Conservation (phyloP, 495 filamentous ascomycete genomes). For the Tuber aestivum region DNA sequence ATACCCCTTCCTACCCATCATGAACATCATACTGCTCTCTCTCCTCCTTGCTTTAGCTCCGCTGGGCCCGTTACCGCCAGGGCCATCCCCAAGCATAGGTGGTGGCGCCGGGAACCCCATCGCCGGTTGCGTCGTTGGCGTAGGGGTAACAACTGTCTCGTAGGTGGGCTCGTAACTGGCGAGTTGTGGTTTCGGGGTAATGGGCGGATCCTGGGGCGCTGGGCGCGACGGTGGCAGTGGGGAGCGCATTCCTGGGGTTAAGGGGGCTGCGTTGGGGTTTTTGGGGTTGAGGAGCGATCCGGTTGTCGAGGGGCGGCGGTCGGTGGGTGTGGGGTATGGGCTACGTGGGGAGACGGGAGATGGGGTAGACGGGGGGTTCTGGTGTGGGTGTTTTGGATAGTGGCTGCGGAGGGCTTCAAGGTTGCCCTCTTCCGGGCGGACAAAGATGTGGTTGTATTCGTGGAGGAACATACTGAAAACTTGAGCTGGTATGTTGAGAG, state of each 20-base stretch:
- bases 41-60: slow-evolving; percentile 51
- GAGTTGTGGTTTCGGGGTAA: slow-evolving; percentile 31
- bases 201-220: slow-evolving; percentile 32
- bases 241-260: slow-evolving; percentile 29
- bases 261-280: slow-evolving; percentile 10
- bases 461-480: slow-evolving; percentile 91
- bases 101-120: slow-evolving; percentile 24
- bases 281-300: slow-evolving; percentile 4
- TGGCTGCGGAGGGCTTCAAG: slow-evolving; percentile 9
- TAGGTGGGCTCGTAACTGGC: slow-evolving; percentile 34
- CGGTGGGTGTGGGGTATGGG: slow-evolving; percentile 15
- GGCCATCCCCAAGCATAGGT: slow-evolving; percentile 4
- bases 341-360: slow-evolving; percentile 20
- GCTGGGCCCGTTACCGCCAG: slow-evolving; percentile 12
- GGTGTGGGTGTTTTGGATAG: slow-evolving; percentile 2
- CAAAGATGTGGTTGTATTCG: slow-evolving; percentile 82
- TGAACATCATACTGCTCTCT: slow-evolving; percentile 58
- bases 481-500: slow-evolving; percentile 90
- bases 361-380: slow-evolving; percentile 17
- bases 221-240: slow-evolving; percentile 22
- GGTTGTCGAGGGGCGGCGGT: slow-evolving; percentile 2
- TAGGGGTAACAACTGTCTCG: slow-evolving; percentile 29
- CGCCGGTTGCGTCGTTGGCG: slow-evolving; percentile 16
- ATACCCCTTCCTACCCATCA: slow-evolving; percentile 45
- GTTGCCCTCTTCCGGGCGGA: slow-evolving; percentile 56